A percentile compares a stretch with the other conserved stretches of the same genome.
These are phyloP conservation scores for Ogataea pini DNA, from an alignment of 805 yeast genomes.

Conservation along the genomic window DNA sequence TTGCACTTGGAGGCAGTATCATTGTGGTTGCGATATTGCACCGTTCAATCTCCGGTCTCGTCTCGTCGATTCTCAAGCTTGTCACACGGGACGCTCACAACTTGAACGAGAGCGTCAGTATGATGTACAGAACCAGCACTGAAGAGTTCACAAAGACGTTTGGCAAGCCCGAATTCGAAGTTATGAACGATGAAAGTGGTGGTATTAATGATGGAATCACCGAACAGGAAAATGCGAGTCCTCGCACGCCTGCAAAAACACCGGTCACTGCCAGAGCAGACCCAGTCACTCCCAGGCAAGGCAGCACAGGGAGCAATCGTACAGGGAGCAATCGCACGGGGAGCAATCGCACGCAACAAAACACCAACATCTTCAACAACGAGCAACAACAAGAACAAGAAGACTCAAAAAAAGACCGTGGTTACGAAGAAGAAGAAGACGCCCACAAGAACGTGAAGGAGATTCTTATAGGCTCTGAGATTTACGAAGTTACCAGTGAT, in stretches of 20 bases:
- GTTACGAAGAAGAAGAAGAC: slow-evolving; percentile 14
- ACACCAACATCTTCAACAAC: slow-evolving; percentile 6
- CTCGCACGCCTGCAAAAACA: slow-evolving; percentile 8
- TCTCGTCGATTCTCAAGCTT: slow-evolving; percentile 16
- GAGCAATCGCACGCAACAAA: slow-evolving; percentile 23
- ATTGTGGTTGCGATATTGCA: slow-evolving; percentile 16
- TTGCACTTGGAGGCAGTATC: slow-evolving; percentile 15
- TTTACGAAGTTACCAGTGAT: slow-evolving; percentile 26
- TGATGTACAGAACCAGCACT: slow-evolving; percentile 26
- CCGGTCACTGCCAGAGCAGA: slow-evolving; percentile 7
- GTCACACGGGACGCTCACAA: slow-evolving; percentile 28
- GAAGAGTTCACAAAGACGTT: slow-evolving; percentile 14
- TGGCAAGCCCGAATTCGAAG: slow-evolving; percentile 24
- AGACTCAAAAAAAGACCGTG: slow-evolving; percentile 5
- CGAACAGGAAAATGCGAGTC: slow-evolving; percentile 20
- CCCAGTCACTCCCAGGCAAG: slow-evolving; percentile 5
- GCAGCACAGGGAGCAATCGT: slow-evolving; percentile 3
- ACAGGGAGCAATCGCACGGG: slow-evolving; percentile 28
- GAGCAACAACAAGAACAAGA: slow-evolving; percentile 18
- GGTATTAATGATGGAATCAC: slow-evolving; percentile 28
- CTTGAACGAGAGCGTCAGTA: slow-evolving; percentile 26
- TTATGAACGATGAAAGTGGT: slow-evolving; percentile 25
- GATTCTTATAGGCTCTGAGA: slow-evolving; percentile 19
- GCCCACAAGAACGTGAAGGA: slow-evolving; percentile 18
- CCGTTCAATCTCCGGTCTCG: slow-evolving; percentile 15